Base-by-base conservation (phyloP, 1,284 basidiomycete genomes). In the Termitomyces sp. region DNA sequence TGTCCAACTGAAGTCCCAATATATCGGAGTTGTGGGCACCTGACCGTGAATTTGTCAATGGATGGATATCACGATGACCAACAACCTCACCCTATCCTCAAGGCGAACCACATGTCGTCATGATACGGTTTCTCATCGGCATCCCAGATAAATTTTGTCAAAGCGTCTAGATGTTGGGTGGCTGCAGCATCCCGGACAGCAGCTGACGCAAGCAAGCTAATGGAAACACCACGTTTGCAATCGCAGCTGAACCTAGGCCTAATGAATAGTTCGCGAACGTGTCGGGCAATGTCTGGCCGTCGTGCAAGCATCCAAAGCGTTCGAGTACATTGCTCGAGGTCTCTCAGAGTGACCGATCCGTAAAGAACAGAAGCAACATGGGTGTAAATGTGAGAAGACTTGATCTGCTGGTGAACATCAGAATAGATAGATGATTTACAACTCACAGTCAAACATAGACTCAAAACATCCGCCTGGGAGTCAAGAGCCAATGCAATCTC, bases 91-190 rank as follows among this genome's bases (percentile, higher is more conserved):
- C 78, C 79, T 52, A 77, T 66, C 34, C 83, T 77, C 57, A 88
- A 70, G 50, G 80, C 78, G 55, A 83, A 78, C 86, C 86, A 88
- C 81, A 88, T 83, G 56, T 84, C 80, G 57, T 88, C 86, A 55
- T 79, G 71, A 34, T 75, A 78, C 2, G 85, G 77, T 31, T 80
- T 67, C 60, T 86, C 84, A 49, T 84, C 81, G 3, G 77, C 83
- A 55, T 83, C 81, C 86, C 86, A 88, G 30, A 77, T 68, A 59
- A 88, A 88, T 9, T 71, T 78, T 30, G 73, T 70, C 44, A 88
- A 72, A 18, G 82, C 83, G 50, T 88, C 86, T 39, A 88, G 66
- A 40, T 70, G 66, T 57, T 62, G 70, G 24, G 79, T 77, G 5
- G 74, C 71, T 7, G 75, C 76, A 14, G 72, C 60, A 18, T 70